phyloP scores from a whole-genome alignment of 768 basidiomycete species.

The Tulasnella sp. region DNA sequence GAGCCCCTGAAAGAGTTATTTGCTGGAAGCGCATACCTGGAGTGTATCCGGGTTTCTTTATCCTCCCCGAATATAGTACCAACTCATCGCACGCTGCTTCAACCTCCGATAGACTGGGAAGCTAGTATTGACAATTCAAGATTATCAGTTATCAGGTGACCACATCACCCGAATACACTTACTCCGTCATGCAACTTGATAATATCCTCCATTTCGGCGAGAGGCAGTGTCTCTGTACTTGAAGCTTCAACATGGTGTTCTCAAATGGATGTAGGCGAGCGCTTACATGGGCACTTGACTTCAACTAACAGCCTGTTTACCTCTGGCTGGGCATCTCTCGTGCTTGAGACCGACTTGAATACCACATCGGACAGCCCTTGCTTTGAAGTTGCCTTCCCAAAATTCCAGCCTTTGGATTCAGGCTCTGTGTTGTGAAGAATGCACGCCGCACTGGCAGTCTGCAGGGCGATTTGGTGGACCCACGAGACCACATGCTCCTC shows the following conservation, averaged over 20 bases:
- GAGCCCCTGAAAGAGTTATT: neutral
- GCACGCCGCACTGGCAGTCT: neutral
- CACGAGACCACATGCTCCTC: neutral
- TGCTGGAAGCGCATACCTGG: too few species aligned
- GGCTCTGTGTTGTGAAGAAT: neutral
- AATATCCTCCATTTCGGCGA: neutral
- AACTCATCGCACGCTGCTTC: neutral
- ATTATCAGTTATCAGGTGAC: too few species aligned
- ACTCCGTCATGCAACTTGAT: neutral
- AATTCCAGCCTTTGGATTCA: neutral
- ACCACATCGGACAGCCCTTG: neutral
- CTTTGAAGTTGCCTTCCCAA: neutral
- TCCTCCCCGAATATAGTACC: neutral
- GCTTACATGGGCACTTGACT: neutral
- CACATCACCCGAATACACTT: neutral
- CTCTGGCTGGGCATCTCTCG: neutral
- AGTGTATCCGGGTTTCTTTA: too few species aligned
- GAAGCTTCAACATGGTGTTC: neutral
- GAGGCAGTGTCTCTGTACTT: neutral
- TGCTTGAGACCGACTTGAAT: neutral
- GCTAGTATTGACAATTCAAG: too few species aligned
- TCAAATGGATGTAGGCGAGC: neutral
- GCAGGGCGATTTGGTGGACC: neutral
- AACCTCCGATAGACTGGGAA: neutral
- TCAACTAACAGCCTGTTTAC: neutral